Percentiles rank a stretch among this genome's conserved stretches.
Evolutionary conservation across 2,329 filamentous ascomycete species (phyloP).

Genomic region (Catunica adiposa): DNA sequence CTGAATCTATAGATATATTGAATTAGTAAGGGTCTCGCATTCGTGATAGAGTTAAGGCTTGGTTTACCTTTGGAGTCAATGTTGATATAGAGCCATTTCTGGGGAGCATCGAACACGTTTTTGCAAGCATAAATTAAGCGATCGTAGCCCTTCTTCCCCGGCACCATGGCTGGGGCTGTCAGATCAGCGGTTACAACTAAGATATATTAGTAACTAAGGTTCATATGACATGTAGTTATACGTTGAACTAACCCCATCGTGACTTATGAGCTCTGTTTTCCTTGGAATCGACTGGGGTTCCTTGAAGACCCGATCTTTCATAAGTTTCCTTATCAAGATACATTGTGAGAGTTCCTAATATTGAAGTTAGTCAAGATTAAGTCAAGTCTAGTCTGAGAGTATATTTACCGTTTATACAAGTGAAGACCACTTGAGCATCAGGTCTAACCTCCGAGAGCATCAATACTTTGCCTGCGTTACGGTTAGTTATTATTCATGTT

Average conservation of each 20-base stretch:
- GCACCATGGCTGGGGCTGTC: conserved; percentile 56
- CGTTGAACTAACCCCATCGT: conserved; percentile 44
- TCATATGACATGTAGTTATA: background rate
- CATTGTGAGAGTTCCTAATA: conserved; percentile 50
- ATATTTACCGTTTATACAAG: conserved; percentile 46
- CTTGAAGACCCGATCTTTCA: conserved; percentile 65
- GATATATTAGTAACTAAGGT: conserved; percentile 18
- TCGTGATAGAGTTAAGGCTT: background rate
- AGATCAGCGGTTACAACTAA: conserved; percentile 65
- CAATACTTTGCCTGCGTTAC: conserved; percentile 49
- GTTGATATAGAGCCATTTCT: conserved; percentile 68
- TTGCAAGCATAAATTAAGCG: conserved; percentile 62
- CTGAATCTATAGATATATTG: background rate
- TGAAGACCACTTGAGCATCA: conserved; percentile 56
- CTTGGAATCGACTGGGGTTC: conserved; percentile 46
- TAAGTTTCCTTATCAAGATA: conserved; percentile 69
- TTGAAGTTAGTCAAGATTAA: no score
- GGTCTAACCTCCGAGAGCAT: conserved; percentile 69
- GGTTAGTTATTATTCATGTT: background rate
- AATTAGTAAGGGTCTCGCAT: background rate
- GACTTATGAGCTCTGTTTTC: conserved; percentile 44
- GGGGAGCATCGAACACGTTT: conserved; percentile 51
- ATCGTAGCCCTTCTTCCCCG: conserved; percentile 70
- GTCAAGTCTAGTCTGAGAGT: background rate
- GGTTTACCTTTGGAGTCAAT: conserved; percentile 20